Evolutionary conservation across 169 alveolate genomes (phyloP).

Genomic region (Cryptosporidium tyzzeri): DNA sequence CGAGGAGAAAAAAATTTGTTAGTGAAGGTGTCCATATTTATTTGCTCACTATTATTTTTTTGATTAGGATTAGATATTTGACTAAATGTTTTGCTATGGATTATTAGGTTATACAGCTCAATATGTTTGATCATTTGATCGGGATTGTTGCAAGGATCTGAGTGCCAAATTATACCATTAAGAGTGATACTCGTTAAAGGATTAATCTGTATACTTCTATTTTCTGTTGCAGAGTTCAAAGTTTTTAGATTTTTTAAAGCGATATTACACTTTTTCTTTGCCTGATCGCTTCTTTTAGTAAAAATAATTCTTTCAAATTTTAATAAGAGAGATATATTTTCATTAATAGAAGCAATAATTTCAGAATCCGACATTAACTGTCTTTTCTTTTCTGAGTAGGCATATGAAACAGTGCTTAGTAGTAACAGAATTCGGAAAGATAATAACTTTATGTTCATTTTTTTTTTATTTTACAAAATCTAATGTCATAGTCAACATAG

Average conservation of each 20-base stretch:
- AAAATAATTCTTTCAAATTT: constrained; percentile 9
- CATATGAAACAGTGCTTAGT: neutral
- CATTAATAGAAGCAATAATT: constrained; percentile 15
- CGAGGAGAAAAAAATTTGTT: neutral
- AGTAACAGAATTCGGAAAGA: neutral
- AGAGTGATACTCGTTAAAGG: constrained; percentile 23
- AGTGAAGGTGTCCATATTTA: neutral
- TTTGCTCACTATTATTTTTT: neutral
- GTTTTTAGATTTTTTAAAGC: constrained; percentile 43
- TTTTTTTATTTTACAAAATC: neutral
- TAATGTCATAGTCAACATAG: constrained; percentile 4
- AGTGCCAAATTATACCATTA: constrained; percentile 69
- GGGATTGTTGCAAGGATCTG: constrained; percentile 58
- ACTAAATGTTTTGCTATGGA: neutral
- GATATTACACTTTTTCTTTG: constrained; percentile 27
- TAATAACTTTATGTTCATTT: neutral
- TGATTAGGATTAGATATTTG: neutral
- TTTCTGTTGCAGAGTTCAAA: constrained; percentile 24
- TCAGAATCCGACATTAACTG: constrained; percentile 58
- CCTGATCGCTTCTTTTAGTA: constrained; percentile 10
- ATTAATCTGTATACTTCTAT: constrained; percentile 12
- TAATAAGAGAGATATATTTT: constrained; percentile 6
- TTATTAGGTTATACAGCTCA: constrained; percentile 12
- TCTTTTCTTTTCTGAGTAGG: constrained; percentile 12
- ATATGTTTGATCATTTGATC: constrained; percentile 4